Percentiles rank a stretch among this genome's conserved stretches.
Evolutionary conservation across 495 filamentous ascomycete genomes (phyloP).

Genomic region (Penicillium arizonense): DNA sequence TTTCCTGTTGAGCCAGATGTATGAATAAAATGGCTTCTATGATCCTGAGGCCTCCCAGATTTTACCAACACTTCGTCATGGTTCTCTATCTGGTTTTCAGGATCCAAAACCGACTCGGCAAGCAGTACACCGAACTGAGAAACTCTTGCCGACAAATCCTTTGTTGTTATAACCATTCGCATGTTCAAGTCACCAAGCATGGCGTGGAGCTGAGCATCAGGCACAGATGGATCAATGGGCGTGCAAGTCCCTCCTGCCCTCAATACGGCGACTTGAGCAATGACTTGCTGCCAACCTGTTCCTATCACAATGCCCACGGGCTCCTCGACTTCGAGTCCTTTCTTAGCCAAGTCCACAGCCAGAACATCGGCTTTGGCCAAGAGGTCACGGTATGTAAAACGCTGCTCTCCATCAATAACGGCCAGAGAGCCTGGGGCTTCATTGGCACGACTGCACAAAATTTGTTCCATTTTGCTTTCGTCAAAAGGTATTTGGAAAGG

Average conservation of each 20-base stretch:
- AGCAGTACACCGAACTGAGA: not conserved
- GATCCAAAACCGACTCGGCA: not conserved
- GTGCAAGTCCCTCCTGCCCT: conserved; percentile 3
- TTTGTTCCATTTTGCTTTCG: not conserved
- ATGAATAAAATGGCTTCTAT: conserved; percentile 11
- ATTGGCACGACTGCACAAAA: not conserved
- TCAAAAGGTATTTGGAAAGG: too few species aligned
- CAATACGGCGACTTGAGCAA: conserved; percentile 4
- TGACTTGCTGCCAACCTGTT: not conserved
- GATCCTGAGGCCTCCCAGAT: not conserved
- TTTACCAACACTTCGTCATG: too few species aligned
- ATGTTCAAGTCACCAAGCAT: not conserved
- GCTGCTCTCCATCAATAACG: not conserved
- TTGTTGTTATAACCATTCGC: not conserved
- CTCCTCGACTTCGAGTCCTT: not conserved
- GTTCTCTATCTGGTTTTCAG: not conserved
- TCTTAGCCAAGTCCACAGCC: not conserved
- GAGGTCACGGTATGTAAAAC: not conserved
- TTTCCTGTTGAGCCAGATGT: conserved; percentile 18
- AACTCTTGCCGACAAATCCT: not conserved
- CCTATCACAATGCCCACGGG: not conserved
- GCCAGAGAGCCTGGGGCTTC: not conserved
- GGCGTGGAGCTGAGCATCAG: not conserved
- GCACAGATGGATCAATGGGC: conserved; percentile 5
- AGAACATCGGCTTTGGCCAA: not conserved